Percentiles rank a stretch among this genome's conserved stretches.
phyloP scores from a whole-genome alignment of 2,329 filamentous ascomycete genomes.

The Polytolypa hystricis region DNA sequence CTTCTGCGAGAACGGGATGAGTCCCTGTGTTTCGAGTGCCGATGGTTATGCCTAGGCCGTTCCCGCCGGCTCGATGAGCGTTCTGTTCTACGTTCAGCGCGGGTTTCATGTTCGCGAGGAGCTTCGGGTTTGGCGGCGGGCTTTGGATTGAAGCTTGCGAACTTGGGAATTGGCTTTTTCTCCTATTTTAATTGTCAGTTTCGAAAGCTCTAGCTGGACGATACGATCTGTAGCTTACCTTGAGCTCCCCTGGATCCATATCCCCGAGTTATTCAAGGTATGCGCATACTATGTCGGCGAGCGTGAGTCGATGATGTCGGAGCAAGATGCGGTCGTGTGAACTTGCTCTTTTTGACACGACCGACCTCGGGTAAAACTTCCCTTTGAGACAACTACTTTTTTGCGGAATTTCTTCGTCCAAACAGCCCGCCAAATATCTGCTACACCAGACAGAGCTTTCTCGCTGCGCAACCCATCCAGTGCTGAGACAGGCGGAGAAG shows the following conservation, averaged over 20 bases:
- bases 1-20: conserved; percentile 1
- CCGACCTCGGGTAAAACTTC: conserved; percentile 18
- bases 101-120: neutral
- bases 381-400: conserved; percentile 9
- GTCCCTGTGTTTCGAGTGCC: conserved; percentile 11
- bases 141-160: conserved; percentile 60
- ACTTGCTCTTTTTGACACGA: conserved; percentile 12
- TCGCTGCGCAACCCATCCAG: too few relatives aligned
- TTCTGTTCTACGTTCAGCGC: conserved; percentile 11
- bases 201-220: neutral
- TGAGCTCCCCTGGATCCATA: conserved; percentile 26
- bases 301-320: conserved; percentile 1
- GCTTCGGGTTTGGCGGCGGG: neutral
- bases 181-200: conserved; percentile 15
- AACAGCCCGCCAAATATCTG: too few relatives aligned
- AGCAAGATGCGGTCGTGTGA: conserved; percentile 9
- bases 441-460: neutral
- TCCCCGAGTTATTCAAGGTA: conserved; percentile 14
- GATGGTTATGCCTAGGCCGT: conserved; percentile 15
- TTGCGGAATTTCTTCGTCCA: conserved; percentile 15
- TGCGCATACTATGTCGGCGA: conserved; percentile 11
- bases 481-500: too few relatives aligned
- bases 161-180: conserved; percentile 50
- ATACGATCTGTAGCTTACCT: too few relatives aligned
- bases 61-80: conserved; percentile 6